A percentile compares a stretch with the other conserved stretches of the same genome.
These are phyloP conservation scores for Asterophora parasitica DNA, from an alignment of 768 basidiomycete genomes.

Conservation along the genomic window DNA sequence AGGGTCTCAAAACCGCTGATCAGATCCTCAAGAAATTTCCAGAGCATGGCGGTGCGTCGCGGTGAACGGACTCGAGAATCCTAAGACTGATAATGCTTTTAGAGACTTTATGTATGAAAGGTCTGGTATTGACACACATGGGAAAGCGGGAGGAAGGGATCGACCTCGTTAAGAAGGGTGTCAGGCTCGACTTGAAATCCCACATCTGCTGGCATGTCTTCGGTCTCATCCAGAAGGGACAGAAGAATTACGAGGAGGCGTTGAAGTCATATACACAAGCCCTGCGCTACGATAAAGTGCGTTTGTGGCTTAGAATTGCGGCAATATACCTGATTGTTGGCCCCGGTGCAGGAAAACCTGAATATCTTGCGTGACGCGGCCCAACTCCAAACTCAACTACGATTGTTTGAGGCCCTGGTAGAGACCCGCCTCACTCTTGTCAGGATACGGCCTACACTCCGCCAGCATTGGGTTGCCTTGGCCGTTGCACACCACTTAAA, in stretches of 20 bases:
- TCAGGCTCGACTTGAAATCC: constrained; percentile 74
- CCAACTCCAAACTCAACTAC: constrained; percentile 81
- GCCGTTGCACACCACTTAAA: constrained; percentile 87
- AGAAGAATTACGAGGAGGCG: constrained; percentile 94
- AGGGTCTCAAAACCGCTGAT: constrained; percentile 87
- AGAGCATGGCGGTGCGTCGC: constrained; percentile 81
- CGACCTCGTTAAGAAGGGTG: constrained; percentile 79
- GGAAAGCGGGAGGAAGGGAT: constrained; percentile 77
- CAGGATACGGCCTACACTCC: constrained; percentile 71
- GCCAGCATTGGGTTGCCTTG: constrained; percentile 86
- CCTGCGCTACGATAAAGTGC: constrained; percentile 81
- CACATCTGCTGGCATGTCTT: constrained; percentile 99
- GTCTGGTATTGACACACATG: constrained; percentile 78
- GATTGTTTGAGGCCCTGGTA: constrained; percentile 71
- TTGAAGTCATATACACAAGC: constrained; percentile 91
- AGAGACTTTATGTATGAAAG: constrained; percentile 98
- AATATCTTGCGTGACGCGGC: constrained; percentile 92
- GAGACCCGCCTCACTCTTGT: constrained; percentile 82
- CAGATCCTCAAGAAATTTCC: constrained; percentile 94
- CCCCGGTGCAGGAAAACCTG: constrained; percentile 70
- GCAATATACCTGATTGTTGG: constrained; percentile 6
- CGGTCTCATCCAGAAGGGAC: constrained; percentile 89
- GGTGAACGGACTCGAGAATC: neutral
- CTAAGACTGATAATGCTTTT: constrained; percentile 7
- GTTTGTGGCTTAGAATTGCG: constrained; percentile 15